These are phyloP conservation scores for Coemansia sp. DNA, from an alignment of 192 early-diverging fungal species.

Conservation along the genomic window DNA sequence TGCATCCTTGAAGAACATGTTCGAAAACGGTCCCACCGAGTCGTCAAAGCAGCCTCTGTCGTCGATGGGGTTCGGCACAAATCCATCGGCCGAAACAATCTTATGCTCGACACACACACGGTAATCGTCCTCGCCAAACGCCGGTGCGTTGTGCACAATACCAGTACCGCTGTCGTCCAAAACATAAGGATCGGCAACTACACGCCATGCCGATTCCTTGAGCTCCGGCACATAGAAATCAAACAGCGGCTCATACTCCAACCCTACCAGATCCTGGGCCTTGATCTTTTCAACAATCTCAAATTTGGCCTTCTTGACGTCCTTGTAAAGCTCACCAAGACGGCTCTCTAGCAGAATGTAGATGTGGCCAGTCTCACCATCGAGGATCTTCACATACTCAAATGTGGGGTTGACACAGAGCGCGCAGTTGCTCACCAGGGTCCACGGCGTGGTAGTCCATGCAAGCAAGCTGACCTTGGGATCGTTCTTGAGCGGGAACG, in stretches of 20 bases:
- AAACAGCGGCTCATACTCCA: constrained; percentile 90
- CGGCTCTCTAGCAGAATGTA: constrained; percentile 89
- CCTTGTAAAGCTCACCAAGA: constrained; percentile 88
- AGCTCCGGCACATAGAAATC: constrained; percentile 74
- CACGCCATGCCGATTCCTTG: constrained; percentile 78
- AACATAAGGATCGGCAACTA: constrained; percentile 90
- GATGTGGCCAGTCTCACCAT: constrained; percentile 75
- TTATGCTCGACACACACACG: constrained; percentile 82
- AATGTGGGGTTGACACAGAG: constrained; percentile 90
- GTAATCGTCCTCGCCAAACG: constrained; percentile 99
- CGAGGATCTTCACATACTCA: constrained; percentile 95
- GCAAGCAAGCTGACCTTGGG: constrained; percentile 80
- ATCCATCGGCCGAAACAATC: constrained; percentile 80
- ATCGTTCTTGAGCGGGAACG: constrained; percentile 88
- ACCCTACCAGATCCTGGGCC: constrained; percentile 78
- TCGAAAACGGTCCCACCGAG: constrained; percentile 76
- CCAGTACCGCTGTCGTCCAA: constrained; percentile 94
- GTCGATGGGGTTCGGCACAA: constrained; percentile 88
- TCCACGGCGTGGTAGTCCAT: constrained; percentile 99
- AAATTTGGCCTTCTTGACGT: constrained; percentile 93
- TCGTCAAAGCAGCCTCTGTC: constrained; percentile 79
- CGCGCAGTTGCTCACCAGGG: constrained; percentile 92
- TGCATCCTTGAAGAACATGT: constrained; percentile 92
- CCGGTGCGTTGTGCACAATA: constrained; percentile 96
- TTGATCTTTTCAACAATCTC: constrained; percentile 74